A percentile compares a stretch with the other conserved stretches of the same genome.
These are phyloP conservation scores for Dipteronia dyeriana DNA, from an alignment of 345 rosid genomes.

Conservation along the genomic window DNA sequence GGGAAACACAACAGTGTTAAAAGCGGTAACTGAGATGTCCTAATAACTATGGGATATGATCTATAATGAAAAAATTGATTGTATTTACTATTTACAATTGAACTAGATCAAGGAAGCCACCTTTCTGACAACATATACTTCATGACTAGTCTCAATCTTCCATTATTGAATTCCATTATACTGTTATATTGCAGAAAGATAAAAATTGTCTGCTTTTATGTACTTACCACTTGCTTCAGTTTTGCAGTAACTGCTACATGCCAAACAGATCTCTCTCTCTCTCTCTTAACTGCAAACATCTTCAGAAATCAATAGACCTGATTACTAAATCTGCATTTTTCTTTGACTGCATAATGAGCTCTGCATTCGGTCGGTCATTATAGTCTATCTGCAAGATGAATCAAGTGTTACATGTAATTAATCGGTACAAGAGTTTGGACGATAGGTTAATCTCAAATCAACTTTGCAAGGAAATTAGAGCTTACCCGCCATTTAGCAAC, in stretches of 20 bases:
- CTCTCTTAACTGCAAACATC: not conserved
- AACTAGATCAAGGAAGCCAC: not conserved
- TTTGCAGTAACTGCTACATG: not conserved
- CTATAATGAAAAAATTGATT: not conserved
- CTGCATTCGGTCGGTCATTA: conserved; percentile 86
- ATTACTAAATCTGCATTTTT: conserved; percentile 69
- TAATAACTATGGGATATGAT: not conserved
- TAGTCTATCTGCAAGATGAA: conserved; percentile 63
- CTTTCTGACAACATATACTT: not conserved
- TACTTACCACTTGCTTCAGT: not conserved
- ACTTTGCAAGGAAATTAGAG: not conserved
- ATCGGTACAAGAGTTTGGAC: not conserved
- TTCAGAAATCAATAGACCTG: conserved; percentile 48
- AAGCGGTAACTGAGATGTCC: not conserved
- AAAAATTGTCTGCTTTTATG: not conserved
- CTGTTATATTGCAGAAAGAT: not conserved
- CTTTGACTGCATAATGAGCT: conserved; percentile 72
- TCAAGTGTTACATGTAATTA: not conserved
- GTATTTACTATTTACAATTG: not conserved
- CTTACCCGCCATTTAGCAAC: conserved; percentile 86
- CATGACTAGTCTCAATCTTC: not conserved
- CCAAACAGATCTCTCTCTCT: not conserved
- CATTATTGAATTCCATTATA: not conserved
- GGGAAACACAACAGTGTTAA: too few species aligned
- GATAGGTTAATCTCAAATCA: not conserved